Evolutionary conservation across 2,329 filamentous ascomycete genomes (phyloP).

Genomic region (Aureobasidium zeae): DNA sequence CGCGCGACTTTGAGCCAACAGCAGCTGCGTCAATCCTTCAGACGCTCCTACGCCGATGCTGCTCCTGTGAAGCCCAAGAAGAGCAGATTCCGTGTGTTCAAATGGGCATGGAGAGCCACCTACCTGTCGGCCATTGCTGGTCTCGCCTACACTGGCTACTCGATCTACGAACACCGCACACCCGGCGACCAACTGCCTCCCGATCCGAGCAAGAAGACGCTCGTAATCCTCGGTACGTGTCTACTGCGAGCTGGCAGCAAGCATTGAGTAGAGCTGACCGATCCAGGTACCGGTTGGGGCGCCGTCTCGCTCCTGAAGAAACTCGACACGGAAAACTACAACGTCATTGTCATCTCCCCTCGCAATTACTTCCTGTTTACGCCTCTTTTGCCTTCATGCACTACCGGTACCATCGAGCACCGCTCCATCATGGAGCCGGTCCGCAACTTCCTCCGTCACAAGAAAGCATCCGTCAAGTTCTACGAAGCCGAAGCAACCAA

Average conservation of each 20-base stretch:
- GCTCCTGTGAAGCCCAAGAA: constrained; percentile 32
- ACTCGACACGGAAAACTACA: constrained; percentile 98
- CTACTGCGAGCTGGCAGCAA: background rate
- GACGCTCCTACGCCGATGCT: constrained; percentile 27
- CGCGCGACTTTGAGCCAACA: constrained; percentile 16
- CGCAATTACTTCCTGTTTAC: constrained; percentile 99
- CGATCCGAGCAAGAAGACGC: constrained; percentile 88
- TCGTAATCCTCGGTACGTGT: constrained; percentile 77
- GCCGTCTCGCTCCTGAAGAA: constrained; percentile 96
- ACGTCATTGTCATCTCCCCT: constrained; percentile 93
- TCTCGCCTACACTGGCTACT: constrained; percentile 64
- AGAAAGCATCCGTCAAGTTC: constrained; percentile 87
- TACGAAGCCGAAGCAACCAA: constrained; percentile 97
- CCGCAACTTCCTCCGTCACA: constrained; percentile 88
- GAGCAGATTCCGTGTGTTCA: constrained; percentile 58
- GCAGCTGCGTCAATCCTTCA: constrained; percentile 22
- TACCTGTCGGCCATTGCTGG: constrained; percentile 65
- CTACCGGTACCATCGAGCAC: constrained; percentile 94
- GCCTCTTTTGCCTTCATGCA: constrained; percentile 91
- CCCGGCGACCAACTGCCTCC: constrained; percentile 69
- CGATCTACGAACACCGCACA: constrained; percentile 73
- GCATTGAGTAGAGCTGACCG: constrained; percentile 20
- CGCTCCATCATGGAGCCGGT: constrained; percentile 99
- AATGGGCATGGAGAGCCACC: constrained; percentile 74
- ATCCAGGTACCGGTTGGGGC: constrained; percentile 84